Evolutionary conservation across 202 grass and related monocot genomes (phyloP).

Genomic region (Musa balbisiana): DNA sequence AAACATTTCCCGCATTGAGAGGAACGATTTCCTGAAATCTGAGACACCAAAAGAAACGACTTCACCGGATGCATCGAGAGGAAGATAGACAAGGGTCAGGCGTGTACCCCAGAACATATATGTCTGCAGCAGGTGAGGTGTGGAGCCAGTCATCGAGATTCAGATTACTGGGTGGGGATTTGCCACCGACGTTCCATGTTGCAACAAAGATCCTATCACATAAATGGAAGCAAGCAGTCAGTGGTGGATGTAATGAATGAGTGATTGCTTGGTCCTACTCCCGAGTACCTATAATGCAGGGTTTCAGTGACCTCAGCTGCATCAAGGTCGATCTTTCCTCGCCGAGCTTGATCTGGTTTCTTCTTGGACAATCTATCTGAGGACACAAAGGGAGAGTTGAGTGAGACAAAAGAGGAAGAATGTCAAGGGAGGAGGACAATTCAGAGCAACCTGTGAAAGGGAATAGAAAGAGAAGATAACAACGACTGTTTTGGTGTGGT

Average conservation of each 20-base stretch:
- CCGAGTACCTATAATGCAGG: constrained; percentile 59
- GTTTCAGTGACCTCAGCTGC: constrained; percentile 88
- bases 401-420: constrained; percentile 8
- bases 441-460: constrained; percentile 14
- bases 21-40: constrained; percentile 99
- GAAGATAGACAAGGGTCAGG: neutral
- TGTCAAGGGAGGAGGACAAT: constrained; percentile 8
- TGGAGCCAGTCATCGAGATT: constrained; percentile 26
- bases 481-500: constrained; percentile 5
- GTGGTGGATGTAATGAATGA: neutral
- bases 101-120: constrained; percentile 15
- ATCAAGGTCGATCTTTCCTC: constrained; percentile 94
- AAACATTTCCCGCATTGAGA: constrained; percentile 87
- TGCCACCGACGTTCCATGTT: constrained; percentile 24
- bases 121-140: constrained; percentile 13
- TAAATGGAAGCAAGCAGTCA: neutral
- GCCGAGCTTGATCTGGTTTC: constrained; percentile 47
- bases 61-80: neutral
- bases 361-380: constrained; percentile 55
- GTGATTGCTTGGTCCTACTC: neutral
- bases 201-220: constrained; percentile 15
- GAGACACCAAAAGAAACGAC: neutral
- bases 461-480: constrained; percentile 26
- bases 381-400: constrained; percentile 13
- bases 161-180: constrained; percentile 14